Percentiles rank a stretch among this genome's conserved stretches.
Evolutionary conservation across 192 early-diverging fungal species (phyloP).

Genomic region (Lobosporangium transversale): DNA sequence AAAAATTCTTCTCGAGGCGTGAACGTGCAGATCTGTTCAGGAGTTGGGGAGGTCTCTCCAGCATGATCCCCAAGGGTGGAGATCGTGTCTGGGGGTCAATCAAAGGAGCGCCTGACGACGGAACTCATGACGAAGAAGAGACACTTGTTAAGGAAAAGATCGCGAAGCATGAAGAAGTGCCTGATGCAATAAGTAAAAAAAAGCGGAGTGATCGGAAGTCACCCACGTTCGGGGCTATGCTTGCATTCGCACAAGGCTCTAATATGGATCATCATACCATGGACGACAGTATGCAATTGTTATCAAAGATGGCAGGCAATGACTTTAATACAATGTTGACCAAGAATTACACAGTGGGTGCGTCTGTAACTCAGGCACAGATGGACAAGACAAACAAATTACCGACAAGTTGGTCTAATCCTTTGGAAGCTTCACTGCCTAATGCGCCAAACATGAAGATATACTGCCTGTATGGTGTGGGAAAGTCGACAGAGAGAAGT

Average conservation of each 20-base stretch:
- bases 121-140: conserved; percentile 51
- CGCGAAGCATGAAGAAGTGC: conserved; percentile 19
- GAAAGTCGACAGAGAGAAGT: conserved; percentile 80
- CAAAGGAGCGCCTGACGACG: conserved; percentile 78
- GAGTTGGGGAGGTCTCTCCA: conserved; percentile 80
- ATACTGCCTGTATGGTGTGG: conserved; percentile 86
- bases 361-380: conserved; percentile 66
- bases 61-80: conserved; percentile 88
- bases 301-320: conserved; percentile 61
- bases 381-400: conserved; percentile 67
- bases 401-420: conserved; percentile 81
- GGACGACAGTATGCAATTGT: conserved; percentile 58
- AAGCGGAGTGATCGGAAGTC: conserved; percentile 16
- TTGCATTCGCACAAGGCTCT: conserved; percentile 31
- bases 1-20: conserved; percentile 82
- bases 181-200: conserved; percentile 3
- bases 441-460: conserved; percentile 80
- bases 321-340: conserved; percentile 62
- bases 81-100: conserved; percentile 79
- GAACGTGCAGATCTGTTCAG: conserved; percentile 83
- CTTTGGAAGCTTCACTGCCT: conserved; percentile 76
- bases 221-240: conserved; percentile 46
- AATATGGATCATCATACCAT: conserved; percentile 54
- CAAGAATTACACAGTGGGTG: conserved; percentile 73
- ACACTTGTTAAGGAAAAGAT: conserved; percentile 32